Conservation (phyloP, 2,329 filamentous ascomycete species). For the Fusarium udum region DNA sequence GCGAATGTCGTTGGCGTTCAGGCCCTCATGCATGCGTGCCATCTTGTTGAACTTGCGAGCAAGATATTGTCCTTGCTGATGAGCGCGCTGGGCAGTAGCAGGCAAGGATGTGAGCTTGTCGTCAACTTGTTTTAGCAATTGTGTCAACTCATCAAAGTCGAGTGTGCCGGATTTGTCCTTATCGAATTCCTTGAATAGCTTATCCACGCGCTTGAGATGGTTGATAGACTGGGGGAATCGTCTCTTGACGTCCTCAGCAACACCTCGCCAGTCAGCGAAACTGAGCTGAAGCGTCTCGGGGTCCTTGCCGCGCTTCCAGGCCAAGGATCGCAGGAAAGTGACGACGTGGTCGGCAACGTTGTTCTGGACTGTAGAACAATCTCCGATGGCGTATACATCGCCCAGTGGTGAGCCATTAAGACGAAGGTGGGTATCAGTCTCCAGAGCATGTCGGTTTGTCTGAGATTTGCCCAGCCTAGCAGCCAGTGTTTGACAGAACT, state of each 20-base stretch:
- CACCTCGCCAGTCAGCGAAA: conserved; percentile 86
- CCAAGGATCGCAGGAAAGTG: conserved; percentile 85
- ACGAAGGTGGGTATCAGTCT: conserved; percentile 93
- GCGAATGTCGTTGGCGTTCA: conserved; percentile 80
- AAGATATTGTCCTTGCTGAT: conserved; percentile 94
- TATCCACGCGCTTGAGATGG: conserved; percentile 89
- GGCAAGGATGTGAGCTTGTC: conserved; percentile 92
- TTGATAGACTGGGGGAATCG: conserved; percentile 90
- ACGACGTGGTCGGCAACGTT: conserved; percentile 93
- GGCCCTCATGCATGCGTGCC: conserved; percentile 77
- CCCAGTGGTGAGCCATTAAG: conserved; percentile 88
- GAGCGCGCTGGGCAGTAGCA: conserved; percentile 93
- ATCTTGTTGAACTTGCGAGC: conserved; percentile 95
- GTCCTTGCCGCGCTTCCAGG: conserved; percentile 91
- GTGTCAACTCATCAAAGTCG: conserved; percentile 90
- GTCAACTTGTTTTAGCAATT: conserved; percentile 92
- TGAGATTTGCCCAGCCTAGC: conserved; percentile 79
- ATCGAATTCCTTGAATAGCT: conserved; percentile 91
- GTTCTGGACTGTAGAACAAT: conserved; percentile 97
- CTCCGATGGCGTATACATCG: conserved; percentile 95
- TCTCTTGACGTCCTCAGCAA: conserved; percentile 84
- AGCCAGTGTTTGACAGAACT: conserved; percentile 80
- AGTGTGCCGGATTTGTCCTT: conserved; percentile 92
- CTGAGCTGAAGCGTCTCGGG: conserved; percentile 87
- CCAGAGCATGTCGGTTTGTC: conserved; percentile 88